Evolutionary conservation across 2,329 filamentous ascomycete genomes (phyloP).

Genomic region (Phyllosticta paracitricarpa): DNA sequence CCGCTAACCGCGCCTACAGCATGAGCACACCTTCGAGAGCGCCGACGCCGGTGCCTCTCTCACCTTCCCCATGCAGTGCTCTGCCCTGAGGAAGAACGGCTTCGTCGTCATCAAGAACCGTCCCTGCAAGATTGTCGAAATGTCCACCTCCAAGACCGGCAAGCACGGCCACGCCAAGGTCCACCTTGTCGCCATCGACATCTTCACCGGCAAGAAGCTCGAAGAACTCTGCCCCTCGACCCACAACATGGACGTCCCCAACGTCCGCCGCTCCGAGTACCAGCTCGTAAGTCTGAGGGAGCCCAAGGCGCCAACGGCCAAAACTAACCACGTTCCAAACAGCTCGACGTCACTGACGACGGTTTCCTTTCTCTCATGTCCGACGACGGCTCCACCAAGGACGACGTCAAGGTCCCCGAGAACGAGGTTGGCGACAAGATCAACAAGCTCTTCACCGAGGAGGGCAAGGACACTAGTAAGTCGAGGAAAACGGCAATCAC

Average conservation of each 20-base stretch:
- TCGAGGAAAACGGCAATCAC: slow-evolving; percentile 17
- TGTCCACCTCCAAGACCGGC: slow-evolving; percentile 99
- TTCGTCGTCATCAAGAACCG: slow-evolving; percentile 97
- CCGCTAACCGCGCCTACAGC: slow-evolving; percentile 28
- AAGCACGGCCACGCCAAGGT: slow-evolving; percentile 99
- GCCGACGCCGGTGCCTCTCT: slow-evolving; percentile 91
- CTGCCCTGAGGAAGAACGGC: slow-evolving; percentile 98
- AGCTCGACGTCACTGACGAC: slow-evolving; percentile 92
- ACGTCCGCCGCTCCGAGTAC: slow-evolving; percentile 83
- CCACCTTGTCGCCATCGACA: slow-evolving; percentile 93
- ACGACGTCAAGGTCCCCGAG: slow-evolving; percentile 89
- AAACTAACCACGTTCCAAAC: slow-evolving; percentile 17
- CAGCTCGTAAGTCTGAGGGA: slow-evolving; percentile 64
- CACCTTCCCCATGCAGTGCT: slow-evolving; percentile 98
- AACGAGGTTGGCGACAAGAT: slow-evolving; percentile 85
- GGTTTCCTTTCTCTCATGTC: slow-evolving; percentile 90
- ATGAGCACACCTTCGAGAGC: slow-evolving; percentile 71
- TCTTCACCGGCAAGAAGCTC: slow-evolving; percentile 99
- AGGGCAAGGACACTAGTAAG: slow-evolving; percentile 93
- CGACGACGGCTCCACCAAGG: slow-evolving; percentile 77
- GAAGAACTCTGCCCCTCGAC: slow-evolving; percentile 98
- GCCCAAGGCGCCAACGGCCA: slow-evolving; percentile 1
- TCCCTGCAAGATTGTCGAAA: slow-evolving; percentile 99
- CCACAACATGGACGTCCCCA: slow-evolving; percentile 94
- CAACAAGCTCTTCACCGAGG: slow-evolving; percentile 62